phyloP scores from a whole-genome alignment of 306 rosid genomes.

The Cicer cuneatum region DNA sequence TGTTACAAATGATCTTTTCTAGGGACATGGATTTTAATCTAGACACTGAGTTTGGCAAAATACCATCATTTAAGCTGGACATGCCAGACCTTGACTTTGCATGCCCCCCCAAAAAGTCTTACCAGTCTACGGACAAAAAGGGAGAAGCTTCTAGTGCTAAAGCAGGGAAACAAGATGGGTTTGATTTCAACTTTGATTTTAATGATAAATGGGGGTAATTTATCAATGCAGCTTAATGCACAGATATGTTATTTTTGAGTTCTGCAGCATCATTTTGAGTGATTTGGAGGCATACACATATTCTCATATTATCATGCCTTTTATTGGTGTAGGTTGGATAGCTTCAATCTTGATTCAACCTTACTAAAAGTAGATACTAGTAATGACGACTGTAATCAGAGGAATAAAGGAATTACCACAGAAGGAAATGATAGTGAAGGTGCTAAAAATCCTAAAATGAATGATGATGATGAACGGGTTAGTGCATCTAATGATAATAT shows the following conservation, averaged over 20 bases:
- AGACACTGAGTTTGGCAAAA: slow-evolving; percentile 76
- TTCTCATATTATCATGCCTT: slow-evolving; percentile 28
- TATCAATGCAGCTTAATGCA: slow-evolving; percentile 15
- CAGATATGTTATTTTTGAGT: slow-evolving; percentile 39
- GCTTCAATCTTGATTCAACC: slow-evolving; percentile 67
- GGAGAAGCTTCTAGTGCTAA: slow-evolving; percentile 65
- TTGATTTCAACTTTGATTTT: slow-evolving; percentile 80
- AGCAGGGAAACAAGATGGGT: slow-evolving; percentile 57
- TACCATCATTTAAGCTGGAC: slow-evolving; percentile 86
- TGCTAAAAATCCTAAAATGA: slow-evolving; percentile 47
- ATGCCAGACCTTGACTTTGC: slow-evolving; percentile 86
- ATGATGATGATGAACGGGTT: slow-evolving; percentile 42
- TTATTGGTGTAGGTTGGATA: slow-evolving; percentile 61
- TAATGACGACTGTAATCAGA: slow-evolving; percentile 47
- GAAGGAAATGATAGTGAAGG: slow-evolving; percentile 51
- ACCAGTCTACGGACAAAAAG: slow-evolving; percentile 56
- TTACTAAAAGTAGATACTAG: slow-evolving; percentile 50
- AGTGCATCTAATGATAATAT: slow-evolving; percentile 47
- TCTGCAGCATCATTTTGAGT: slow-evolving; percentile 13
- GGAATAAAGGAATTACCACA: slow-evolving; percentile 51
- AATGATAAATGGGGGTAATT: slow-evolving; percentile 61
- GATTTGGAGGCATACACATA: slow-evolving; percentile 23
- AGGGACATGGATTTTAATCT: slow-evolving; percentile 90
- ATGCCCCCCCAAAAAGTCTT: slow-evolving; percentile 57
- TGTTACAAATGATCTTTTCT: slow-evolving; percentile 38